Conservation (phyloP, 139 green algal species). For the Chlorella sp. region DNA sequence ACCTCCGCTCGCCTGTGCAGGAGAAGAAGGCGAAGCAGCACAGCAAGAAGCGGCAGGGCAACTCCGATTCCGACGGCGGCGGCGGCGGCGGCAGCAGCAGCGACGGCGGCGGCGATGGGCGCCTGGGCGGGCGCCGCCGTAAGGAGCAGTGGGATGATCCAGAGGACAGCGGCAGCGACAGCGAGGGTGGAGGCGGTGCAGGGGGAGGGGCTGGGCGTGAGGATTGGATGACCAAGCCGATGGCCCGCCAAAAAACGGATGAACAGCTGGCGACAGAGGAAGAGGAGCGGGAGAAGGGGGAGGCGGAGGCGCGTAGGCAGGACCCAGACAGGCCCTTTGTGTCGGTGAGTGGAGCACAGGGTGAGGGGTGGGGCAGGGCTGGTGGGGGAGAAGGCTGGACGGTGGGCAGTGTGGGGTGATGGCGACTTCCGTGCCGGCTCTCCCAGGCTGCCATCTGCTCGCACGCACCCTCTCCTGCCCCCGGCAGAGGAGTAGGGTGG, state of each 20-base stretch:
- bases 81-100: conserved; percentile 19
- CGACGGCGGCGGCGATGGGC: background rate
- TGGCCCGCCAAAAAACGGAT: conserved; percentile 38
- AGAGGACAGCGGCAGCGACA: background rate
- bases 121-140: background rate
- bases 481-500: too few relatives aligned
- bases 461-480: too few relatives aligned
- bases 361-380: background rate
- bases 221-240: conserved; percentile 85
- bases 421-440: too few relatives aligned
- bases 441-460: too few relatives aligned
- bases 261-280: conserved; percentile 26
- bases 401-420: too few relatives aligned
- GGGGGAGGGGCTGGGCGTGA: conserved; percentile 43
- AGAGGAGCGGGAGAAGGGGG: conserved; percentile 35
- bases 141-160: conserved; percentile 17
- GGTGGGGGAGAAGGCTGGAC: too few relatives aligned
- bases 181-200: background rate
- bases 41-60: background rate
- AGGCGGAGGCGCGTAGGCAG: background rate
- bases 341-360: background rate
- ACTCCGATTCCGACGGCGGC: conserved; percentile 9
- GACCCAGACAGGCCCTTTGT: conserved; percentile 32
- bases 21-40: conserved; percentile 45
- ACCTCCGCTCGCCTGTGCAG: background rate